Evolutionary conservation across 2,329 filamentous ascomycete species (phyloP), one percentile per base, ranked within the genome.

Genomic region (Ascosphaera pollenicola): DNA sequence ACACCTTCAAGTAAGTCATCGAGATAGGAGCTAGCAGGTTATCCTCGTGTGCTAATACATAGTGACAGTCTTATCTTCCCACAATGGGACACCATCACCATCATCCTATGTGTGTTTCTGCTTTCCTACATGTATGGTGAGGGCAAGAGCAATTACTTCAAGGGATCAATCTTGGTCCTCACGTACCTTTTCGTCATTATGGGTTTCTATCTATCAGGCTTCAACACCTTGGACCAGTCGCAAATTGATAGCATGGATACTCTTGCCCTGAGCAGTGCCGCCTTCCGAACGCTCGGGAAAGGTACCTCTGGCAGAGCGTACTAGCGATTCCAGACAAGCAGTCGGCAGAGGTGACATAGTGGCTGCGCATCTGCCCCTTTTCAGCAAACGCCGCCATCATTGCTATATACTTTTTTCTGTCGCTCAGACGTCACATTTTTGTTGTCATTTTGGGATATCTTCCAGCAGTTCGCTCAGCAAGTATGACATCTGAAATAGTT

Each of bases 141-240:
- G 61, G 89, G 89, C 32, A 98, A 98, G 72, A 95, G 85, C 65
- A 98, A 98, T 59, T 98, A 98, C 60, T 98, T 98, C 73, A 98
- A 98, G 64, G 89, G 89, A 39, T 92, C 82, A 46, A 94, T 95
- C 48, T 66, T 98, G 39, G 74, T 95, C 45, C 64, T 98, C 38
- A 89, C 82, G 26, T 98, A 98, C 55, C 59, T 95, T 17, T 89
- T 95, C 19, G 83, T 98, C 37, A 65, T 94, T 19, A 72, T 82
- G 35, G 89, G 89, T 1, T 98, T 91, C 63, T 95, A 83, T 60
- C 78, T 92, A 42, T 83, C 82, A 39, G 69, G 71, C 17, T 78
- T 68, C 52, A 68, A 63, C 44, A 66, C 68, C 45, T 56, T 68
- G 41, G 61, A 69, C 19, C 51, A 35, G 13, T 15, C 13, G 32